Evolutionary conservation across 495 filamentous ascomycete genomes (phyloP).

Genomic region (Hypoxylon trugodes): DNA sequence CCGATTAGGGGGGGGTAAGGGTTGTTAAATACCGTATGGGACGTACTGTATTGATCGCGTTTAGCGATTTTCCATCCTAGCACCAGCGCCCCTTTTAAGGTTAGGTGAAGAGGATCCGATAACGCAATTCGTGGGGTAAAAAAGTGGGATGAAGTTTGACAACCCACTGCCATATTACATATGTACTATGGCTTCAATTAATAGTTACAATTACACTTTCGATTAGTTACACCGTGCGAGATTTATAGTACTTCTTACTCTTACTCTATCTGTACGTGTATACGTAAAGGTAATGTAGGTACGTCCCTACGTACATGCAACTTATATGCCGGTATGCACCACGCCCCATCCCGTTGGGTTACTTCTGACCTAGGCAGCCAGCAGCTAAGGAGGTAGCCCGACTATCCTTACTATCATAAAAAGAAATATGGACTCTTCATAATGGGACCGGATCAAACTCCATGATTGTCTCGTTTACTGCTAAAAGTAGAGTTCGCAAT

Average conservation of each 20-base stretch:
- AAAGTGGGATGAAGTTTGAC: slow-evolving; percentile 17
- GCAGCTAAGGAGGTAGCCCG: too few relatives aligned
- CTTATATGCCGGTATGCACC: too few relatives aligned
- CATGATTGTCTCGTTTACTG: background rate
- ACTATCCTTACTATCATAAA: too few relatives aligned
- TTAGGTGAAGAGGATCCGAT: slow-evolving; percentile 27
- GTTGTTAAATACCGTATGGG: too few relatives aligned
- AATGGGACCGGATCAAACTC: background rate
- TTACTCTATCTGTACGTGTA: background rate
- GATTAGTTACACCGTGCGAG: slow-evolving; percentile 15
- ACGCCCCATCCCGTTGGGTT: slow-evolving; percentile 18
- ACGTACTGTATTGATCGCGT: slow-evolving; percentile 8
- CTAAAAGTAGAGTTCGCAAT: too few relatives aligned
- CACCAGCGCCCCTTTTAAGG: background rate
- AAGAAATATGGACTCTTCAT: background rate
- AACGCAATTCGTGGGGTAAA: slow-evolving; percentile 43
- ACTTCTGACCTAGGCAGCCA: too few relatives aligned
- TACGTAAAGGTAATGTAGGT: slow-evolving; percentile 12
- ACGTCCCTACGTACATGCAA: slow-evolving; percentile 27
- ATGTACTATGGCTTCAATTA: slow-evolving; percentile 24
- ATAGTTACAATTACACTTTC: too few relatives aligned
- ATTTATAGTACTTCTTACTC: background rate
- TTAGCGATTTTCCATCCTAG: background rate
- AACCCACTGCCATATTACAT: background rate
- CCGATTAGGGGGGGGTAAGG: too few relatives aligned